phyloP scores from a whole-genome alignment of 108 stramenopile species.

The Stephanodiscus minutulus region DNA sequence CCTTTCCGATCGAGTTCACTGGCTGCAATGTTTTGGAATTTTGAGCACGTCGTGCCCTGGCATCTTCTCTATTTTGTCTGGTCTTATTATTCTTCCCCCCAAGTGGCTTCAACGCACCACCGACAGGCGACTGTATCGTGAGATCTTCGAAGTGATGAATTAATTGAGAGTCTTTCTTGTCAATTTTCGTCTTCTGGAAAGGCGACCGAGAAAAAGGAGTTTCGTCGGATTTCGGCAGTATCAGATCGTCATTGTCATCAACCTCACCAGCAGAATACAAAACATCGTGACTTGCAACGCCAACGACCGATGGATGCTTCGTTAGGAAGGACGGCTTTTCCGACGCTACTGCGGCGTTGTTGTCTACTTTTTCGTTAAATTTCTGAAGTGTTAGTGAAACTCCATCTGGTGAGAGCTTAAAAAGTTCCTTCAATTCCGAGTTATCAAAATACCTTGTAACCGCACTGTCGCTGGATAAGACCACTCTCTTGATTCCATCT shows the following conservation, averaged over 20 bases:
- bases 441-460: constrained; percentile 76
- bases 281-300: constrained; percentile 77
- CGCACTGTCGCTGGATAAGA: constrained; percentile 52
- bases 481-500: constrained; percentile 76
- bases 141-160: constrained; percentile 18
- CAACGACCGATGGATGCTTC: constrained; percentile 61
- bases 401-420: constrained; percentile 64
- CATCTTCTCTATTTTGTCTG: constrained; percentile 23
- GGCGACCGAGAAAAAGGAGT: constrained; percentile 41
- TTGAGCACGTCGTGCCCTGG: constrained; percentile 7
- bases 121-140: constrained; percentile 11
- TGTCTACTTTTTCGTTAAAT: constrained; percentile 36
- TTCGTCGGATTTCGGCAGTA: constrained; percentile 1
- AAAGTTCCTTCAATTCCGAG: constrained; percentile 67
- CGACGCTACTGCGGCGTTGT: constrained; percentile 25
- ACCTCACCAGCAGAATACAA: constrained; percentile 45
- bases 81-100: constrained; percentile 17
- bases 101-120: constrained; percentile 20
- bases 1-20: neutral
- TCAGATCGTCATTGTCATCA: constrained; percentile 2
- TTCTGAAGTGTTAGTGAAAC: constrained; percentile 67
- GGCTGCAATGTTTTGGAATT: neutral
- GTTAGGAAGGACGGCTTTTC: constrained; percentile 52
- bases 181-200: constrained; percentile 5
- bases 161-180: neutral